phyloP scores from a whole-genome alignment of 1,284 basidiomycete genomes.

The Tilletia horrida region DNA sequence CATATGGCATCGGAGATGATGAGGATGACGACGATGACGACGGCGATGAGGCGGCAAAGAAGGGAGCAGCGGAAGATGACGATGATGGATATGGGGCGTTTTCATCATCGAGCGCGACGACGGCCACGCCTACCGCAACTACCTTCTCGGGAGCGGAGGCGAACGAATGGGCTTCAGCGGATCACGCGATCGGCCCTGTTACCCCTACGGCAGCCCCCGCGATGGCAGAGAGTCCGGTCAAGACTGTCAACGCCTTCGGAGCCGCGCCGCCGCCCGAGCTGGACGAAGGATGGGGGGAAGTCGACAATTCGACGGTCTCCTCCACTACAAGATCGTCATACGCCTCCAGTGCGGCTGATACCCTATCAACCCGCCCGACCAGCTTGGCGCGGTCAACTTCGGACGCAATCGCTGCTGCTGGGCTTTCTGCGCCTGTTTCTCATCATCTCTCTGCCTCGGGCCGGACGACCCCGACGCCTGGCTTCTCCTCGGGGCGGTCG shows the following conservation, averaged over 20 bases:
- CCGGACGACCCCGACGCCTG: neutral
- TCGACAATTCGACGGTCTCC: neutral
- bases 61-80: neutral
- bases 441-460: neutral
- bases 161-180: neutral
- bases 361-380: neutral
- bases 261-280: neutral
- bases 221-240: neutral
- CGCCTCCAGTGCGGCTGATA: neutral
- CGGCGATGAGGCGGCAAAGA: no score
- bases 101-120: neutral
- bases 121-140: neutral
- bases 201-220: neutral
- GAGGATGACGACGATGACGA: conserved; percentile 30
- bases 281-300: conserved; percentile 9
- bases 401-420: neutral
- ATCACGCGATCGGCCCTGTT: neutral
- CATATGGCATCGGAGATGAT: conserved; percentile 28
- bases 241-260: neutral
- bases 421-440: neutral
- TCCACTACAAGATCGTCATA: neutral
- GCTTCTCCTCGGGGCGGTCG: neutral
- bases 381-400: neutral
- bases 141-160: neutral
- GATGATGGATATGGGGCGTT: neutral